Conservation (phyloP, 2,329 filamentous ascomycete genomes). For the Sordariomycetes sp. region DNA sequence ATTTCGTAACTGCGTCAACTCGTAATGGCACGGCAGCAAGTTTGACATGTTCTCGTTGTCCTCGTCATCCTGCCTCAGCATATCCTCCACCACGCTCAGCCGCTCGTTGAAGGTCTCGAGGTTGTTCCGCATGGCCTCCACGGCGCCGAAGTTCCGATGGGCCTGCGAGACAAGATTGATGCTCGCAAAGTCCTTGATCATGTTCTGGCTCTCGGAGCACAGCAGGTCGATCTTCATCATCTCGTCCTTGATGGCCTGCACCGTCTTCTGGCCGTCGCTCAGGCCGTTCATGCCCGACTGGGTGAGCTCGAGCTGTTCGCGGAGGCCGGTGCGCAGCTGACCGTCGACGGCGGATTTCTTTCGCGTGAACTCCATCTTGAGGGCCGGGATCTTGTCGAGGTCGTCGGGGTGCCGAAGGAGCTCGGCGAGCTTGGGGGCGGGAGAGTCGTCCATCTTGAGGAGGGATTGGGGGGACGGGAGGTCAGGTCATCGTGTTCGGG, state of each 20-base stretch:
- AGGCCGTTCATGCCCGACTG: slow-evolving; percentile 88
- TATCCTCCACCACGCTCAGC: slow-evolving; percentile 63
- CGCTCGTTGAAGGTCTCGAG: slow-evolving; percentile 80
- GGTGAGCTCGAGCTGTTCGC: slow-evolving; percentile 89
- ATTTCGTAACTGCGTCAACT: slow-evolving; percentile 82
- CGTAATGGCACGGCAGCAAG: slow-evolving; percentile 80
- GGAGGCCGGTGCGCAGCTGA: slow-evolving; percentile 78
- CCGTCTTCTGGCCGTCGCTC: slow-evolving; percentile 80
- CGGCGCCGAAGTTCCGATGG: slow-evolving; percentile 90
- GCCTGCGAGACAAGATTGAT: slow-evolving; percentile 90
- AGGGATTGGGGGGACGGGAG: not conserved
- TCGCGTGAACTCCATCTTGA: slow-evolving; percentile 87
- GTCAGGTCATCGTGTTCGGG: not conserved
- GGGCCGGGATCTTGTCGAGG: slow-evolving; percentile 83
- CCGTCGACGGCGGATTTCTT: slow-evolving; percentile 90
- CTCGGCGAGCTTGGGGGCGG: slow-evolving; percentile 76
- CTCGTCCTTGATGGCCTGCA: slow-evolving; percentile 91
- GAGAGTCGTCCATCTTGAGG: slow-evolving; percentile 28
- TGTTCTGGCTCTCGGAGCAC: slow-evolving; percentile 93
- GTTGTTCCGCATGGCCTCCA: slow-evolving; percentile 86
- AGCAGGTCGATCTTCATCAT: slow-evolving; percentile 98
- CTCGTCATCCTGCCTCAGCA: slow-evolving; percentile 75
- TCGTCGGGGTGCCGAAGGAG: slow-evolving; percentile 93
- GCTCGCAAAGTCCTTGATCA: slow-evolving; percentile 92
- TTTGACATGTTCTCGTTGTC: slow-evolving; percentile 89